Evolutionary conservation across 805 yeast genomes (phyloP).

Genomic region (Schwanniomyces polymorphus): DNA sequence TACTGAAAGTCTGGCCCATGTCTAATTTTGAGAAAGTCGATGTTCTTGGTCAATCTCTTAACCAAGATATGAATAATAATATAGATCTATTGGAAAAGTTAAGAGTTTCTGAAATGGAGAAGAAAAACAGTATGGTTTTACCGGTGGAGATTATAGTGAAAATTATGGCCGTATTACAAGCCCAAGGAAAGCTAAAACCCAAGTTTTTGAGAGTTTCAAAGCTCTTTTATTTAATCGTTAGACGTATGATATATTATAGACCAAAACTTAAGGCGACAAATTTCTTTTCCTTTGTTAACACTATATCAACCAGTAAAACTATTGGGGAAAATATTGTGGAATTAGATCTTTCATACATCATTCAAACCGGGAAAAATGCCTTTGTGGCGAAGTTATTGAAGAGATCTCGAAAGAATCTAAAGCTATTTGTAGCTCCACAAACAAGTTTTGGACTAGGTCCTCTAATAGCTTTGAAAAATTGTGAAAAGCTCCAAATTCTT

Average conservation of each 20-base stretch:
- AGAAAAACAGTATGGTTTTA: slow-evolving; percentile 20
- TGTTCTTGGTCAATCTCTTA: slow-evolving; percentile 38
- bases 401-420: slow-evolving; percentile 66
- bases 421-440: slow-evolving; percentile 85
- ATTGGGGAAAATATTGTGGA: slow-evolving; percentile 61
- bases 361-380: slow-evolving; percentile 91
- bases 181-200: slow-evolving; percentile 35
- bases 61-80: slow-evolving; percentile 21
- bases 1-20: slow-evolving; percentile 45
- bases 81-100: slow-evolving; percentile 11
- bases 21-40: slow-evolving; percentile 53
- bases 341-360: slow-evolving; percentile 74
- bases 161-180: slow-evolving; percentile 29
- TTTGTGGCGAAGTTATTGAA: slow-evolving; percentile 80
- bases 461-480: slow-evolving; percentile 72
- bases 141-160: slow-evolving; percentile 36
- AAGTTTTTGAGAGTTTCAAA: slow-evolving; percentile 61
- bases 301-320: slow-evolving; percentile 50
- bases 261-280: slow-evolving; percentile 70
- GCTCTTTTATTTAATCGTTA: slow-evolving; percentile 55
- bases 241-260: slow-evolving; percentile 63
- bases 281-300: slow-evolving; percentile 70
- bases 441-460: slow-evolving; percentile 94
- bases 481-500: slow-evolving; percentile 60
- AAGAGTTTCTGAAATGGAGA: slow-evolving; percentile 10